Evolutionary conservation across 169 alveolate species (phyloP), one percentile per base, ranked within the genome.

Genomic region (Cryptosporidium andersoni): DNA sequence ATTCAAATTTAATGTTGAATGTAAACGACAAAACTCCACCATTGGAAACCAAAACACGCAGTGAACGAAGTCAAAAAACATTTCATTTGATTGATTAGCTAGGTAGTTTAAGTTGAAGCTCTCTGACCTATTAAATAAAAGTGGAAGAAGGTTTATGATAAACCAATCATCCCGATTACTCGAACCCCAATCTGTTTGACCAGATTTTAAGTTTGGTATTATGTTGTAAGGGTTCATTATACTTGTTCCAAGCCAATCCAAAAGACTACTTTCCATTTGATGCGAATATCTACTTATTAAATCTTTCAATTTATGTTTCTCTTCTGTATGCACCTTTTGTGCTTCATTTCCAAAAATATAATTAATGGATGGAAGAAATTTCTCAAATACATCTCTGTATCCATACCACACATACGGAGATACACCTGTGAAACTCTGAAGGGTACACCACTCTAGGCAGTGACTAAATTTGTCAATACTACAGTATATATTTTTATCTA

Each of bases 231-330:
- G 55, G 2, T 64, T 55, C 16, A 74, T 58, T 42, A 45, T 74
- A 37, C 55, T 39, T 11, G 25, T 58, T n/a, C 67, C 85, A 14
- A 74, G 37, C 85, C 85, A 74, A 9, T 74, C 66, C 36, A 74
- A 39, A n/a, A 74, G 53, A 56, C 74, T 74, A 56, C 34, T 74
- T 14, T 74, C 85, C 85, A 74, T 74, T 48, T 74, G 85, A 16
- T 25, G 25, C 63, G 43, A 25, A 42, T 74, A 74, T 40, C 60
- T 74, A 0, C 43, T 60, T 48, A 36, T 56, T 1, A 74, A 37
- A 52, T 74, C 85, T 12, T 45, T 49, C 5, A 74, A 58, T 36
- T 74, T 51, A 7, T 49, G 55, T 2, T 52, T 64, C 43, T 74
- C 74, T 5, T 74, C 64, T 14, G 55, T 49, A 12, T 47, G 55